Conservation (phyloP, 2,329 filamentous ascomycete genomes). For the Botrytis medusae region DNA sequence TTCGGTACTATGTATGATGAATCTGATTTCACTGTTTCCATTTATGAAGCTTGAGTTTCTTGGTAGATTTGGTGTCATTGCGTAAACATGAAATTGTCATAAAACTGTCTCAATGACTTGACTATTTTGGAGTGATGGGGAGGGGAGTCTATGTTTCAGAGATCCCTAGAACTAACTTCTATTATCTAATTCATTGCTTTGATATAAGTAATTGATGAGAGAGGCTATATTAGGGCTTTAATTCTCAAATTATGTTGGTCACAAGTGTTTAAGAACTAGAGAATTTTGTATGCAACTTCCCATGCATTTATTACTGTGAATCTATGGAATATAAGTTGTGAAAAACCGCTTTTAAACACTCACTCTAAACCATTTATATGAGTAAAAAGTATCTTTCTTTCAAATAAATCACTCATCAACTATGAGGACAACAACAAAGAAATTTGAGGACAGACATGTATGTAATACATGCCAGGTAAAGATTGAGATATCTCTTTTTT, state of each 20-base stretch:
- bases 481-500: not conserved
- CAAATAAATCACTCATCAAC: not conserved
- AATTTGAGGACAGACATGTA: not conserved
- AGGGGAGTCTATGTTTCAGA: not conserved
- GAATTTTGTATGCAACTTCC: not conserved
- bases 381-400: not conserved
- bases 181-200: not conserved
- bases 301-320: not conserved
- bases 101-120: not conserved
- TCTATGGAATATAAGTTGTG: rapidly evolving
- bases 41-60: not conserved
- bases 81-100: not conserved
- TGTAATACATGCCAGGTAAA: not conserved
- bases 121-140: not conserved
- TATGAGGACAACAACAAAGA: rapidly evolving
- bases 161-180: not conserved
- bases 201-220: not conserved
- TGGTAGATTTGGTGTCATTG: not conserved
- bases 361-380: not conserved
- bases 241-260: not conserved
- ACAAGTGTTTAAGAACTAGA: not conserved
- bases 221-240: rapidly evolving
- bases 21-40: not conserved
- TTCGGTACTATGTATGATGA: not conserved
- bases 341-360: not conserved